Base-by-base conservation (phyloP, 306 rosid species). In the Glycine tomentella region DNA sequence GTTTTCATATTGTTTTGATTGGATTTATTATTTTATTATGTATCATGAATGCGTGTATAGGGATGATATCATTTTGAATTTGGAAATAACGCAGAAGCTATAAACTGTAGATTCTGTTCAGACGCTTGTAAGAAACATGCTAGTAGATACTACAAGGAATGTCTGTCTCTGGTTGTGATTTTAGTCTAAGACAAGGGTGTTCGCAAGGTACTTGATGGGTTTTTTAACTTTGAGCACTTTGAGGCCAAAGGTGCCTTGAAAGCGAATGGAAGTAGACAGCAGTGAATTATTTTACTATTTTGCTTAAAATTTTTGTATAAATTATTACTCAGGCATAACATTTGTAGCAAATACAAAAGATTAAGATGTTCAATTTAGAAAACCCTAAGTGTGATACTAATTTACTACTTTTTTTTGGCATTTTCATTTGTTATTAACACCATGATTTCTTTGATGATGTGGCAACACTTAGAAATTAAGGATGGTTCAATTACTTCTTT, bases 1-100 rank as follows among this genome's bases (percentile, higher is more conserved):
- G 15, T 61, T 61, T 55, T 57, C 42, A 31, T 16, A 17, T 80
- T 58, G 63, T 53, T 70, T 49, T 63, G 4, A 51, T 71, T 71
- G 25, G 69, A 65, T 65, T 65, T 65, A 1, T n/a, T 71, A 71
- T 51, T n/a, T n/a, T 4, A 4, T 70, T n/a, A 25, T 25, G 31
- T 25, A 25, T 12, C 68, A 33, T 34, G 68, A 62, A 62, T 7
- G 9, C 16, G 0, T 2, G 0, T 5, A 13, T 33, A 13, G 13
- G 69, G 15, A 63, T 34, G 5, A 33, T 12, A 34, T 34, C 9
- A 12, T 34, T 16, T 34, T 5, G 13, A 63, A 13, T 63, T 12
- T 34, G 11, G 46, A 63, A 33, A 63, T 63, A 34, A 6, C 0
- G 69, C 15, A 34, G 13, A 58, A 20, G 38, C 14, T 58, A 4